phyloP scores from a whole-genome alignment of 305 asterid species.

The Fraxinus albicans region DNA sequence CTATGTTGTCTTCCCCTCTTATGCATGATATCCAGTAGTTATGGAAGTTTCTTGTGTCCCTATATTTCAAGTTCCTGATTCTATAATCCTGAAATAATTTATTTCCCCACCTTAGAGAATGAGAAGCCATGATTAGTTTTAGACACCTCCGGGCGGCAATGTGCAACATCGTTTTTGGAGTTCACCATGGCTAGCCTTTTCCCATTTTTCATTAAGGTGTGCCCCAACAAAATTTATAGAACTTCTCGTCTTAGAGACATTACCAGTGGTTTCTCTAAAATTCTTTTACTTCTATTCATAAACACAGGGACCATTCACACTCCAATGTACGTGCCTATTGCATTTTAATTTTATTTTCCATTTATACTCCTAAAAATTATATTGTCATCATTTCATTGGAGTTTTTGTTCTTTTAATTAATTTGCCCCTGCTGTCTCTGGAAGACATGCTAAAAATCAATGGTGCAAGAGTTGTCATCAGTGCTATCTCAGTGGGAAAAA shows the following conservation, averaged over 20 bases:
- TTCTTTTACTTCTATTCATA: background rate
- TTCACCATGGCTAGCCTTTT: background rate
- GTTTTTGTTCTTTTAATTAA: background rate
- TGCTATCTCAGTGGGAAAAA: background rate
- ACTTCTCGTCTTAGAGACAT: background rate
- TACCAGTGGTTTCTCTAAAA: background rate
- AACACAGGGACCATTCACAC: background rate
- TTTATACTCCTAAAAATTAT: background rate
- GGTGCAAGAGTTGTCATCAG: background rate
- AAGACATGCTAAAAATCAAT: background rate
- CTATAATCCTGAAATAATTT: background rate
- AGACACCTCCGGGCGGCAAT: background rate
- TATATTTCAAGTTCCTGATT: background rate
- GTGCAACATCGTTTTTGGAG: background rate
- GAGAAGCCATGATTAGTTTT: background rate
- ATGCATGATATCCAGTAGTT: background rate
- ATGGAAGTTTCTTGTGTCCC: background rate
- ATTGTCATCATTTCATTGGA: background rate
- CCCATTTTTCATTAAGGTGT: background rate
- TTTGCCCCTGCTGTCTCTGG: background rate
- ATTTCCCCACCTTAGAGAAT: background rate
- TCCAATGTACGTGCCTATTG: background rate
- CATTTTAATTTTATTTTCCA: background rate
- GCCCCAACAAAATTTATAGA: background rate
- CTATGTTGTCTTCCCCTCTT: background rate